Conservation (phyloP, 177 flowering plant genomes). For the Vitis hybrid region DNA sequence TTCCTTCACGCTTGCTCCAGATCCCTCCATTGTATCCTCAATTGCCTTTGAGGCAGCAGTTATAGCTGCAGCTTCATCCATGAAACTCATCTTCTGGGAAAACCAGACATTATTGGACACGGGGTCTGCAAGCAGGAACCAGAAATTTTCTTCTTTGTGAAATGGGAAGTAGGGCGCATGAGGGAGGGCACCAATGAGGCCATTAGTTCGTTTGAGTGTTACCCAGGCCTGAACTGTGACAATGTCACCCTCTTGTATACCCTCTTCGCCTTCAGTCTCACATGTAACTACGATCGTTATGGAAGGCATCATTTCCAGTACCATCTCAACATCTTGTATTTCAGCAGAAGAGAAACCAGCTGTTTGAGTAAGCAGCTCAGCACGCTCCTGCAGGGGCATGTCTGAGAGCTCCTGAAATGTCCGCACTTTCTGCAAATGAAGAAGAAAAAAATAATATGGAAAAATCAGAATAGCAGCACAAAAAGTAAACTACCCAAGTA, state of each 20-base stretch:
- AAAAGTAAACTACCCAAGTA: no score
- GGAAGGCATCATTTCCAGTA: conserved; percentile 84
- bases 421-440: conserved; percentile 69
- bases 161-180: conserved; percentile 87
- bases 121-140: conserved; percentile 67
- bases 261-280: conserved; percentile 94
- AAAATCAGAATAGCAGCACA: not conserved
- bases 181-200: conserved; percentile 75
- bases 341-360: conserved; percentile 74
- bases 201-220: conserved; percentile 67
- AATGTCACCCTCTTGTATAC: conserved; percentile 89
- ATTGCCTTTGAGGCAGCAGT: conserved; percentile 48
- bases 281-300: conserved; percentile 66
- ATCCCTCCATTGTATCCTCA: conserved; percentile 68
- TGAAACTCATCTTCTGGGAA: conserved; percentile 75
- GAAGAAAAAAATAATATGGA: not conserved
- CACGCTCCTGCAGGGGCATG: conserved; percentile 63
- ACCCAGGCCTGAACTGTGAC: conserved; percentile 89
- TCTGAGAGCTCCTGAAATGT: conserved; percentile 75
- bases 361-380: conserved; percentile 62
- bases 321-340: conserved; percentile 72
- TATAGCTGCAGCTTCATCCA: conserved; percentile 69
- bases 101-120: conserved; percentile 81
- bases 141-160: conserved; percentile 73
- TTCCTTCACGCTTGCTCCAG: conserved; percentile 66